These are phyloP conservation scores for Carallia pectinifolia DNA, from an alignment of 345 rosid genomes.

Conservation along the genomic window DNA sequence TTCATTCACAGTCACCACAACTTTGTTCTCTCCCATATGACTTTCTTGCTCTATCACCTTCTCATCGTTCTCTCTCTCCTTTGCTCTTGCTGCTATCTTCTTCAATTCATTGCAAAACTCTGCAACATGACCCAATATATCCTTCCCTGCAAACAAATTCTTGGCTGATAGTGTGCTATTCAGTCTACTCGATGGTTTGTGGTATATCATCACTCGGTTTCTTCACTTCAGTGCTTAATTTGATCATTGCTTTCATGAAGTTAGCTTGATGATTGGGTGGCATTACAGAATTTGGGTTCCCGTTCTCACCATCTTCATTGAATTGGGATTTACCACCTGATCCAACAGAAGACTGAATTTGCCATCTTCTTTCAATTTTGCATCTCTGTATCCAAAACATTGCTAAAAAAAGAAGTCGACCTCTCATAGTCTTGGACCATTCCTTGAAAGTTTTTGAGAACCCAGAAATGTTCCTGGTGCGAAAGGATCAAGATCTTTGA, in stretches of 20 bases:
- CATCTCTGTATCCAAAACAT: conserved; percentile 32
- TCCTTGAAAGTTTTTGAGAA: background rate
- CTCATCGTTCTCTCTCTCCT: conserved; percentile 53
- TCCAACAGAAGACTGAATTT: conserved; percentile 35
- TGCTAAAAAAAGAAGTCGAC: background rate
- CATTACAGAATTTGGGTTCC: conserved; percentile 56
- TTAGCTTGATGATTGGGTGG: conserved; percentile 45
- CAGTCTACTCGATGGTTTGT: conserved; percentile 39
- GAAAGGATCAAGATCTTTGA: conserved; percentile 8
- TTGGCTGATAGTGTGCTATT: conserved; percentile 75
- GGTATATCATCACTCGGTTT: conserved; percentile 28
- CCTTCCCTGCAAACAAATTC: conserved; percentile 74
- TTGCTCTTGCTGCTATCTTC: conserved; percentile 66
- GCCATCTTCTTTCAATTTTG: conserved; percentile 55
- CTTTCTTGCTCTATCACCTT: conserved; percentile 27
- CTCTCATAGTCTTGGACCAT: background rate
- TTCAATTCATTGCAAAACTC: conserved; percentile 81
- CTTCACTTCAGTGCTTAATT: conserved; percentile 60
- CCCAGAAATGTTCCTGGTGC: background rate
- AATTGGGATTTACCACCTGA: conserved; percentile 22
- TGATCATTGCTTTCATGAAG: conserved; percentile 46
- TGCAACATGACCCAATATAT: conserved; percentile 65
- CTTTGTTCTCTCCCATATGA: conserved; percentile 25
- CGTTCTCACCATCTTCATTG: conserved; percentile 59
- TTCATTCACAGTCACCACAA: conserved; percentile 20